Base-by-base conservation (phyloP, 2,329 filamentous ascomycete genomes). In the Botryotinia convoluta region DNA sequence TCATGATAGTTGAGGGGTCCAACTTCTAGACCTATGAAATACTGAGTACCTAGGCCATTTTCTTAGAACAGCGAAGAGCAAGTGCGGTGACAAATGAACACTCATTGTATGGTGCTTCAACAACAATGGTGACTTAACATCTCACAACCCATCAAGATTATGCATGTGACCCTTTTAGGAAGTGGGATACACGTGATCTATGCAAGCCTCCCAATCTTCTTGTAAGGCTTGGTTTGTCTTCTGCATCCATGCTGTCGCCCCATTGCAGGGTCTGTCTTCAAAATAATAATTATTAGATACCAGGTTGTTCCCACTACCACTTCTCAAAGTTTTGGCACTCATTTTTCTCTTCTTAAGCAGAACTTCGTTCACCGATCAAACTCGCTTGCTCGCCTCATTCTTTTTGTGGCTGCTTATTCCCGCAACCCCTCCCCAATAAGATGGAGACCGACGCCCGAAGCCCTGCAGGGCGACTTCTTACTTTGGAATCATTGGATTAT, bases 221-320 rank as follows among this genome's bases (percentile, higher is more conserved):
- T 42, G 37, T 62, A 29, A 14, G 35, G 3, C 60, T 42, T 62
- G 14, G 37, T 1, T 3, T 10, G 3, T 39, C 26, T 62, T 39
- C 10, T 42, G 35, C 26, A 7, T 16, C 3, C 7, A 62, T 29
- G 6, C 35, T 3, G 22, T 62, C 61, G 61, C 61, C 39, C 26
- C 16, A 44, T 22, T 6, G 1, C 8, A 44, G 26, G 1, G 4
- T 3, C 8, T 29, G 0, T n/a, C 8, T n/a, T 16, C 8, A 6
- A 18, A 5, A 12, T 20, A 2, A 29, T 0, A 16, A 61, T 39
- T 61, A 29, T 63, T 44, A 63, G 61, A 63, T 63, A 63, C 12
- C 12, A 20, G 14, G 22, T 44, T n/a, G 7, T 22, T 12, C 37
- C 37, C 61, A 29, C 39, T 44, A 4, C 4, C 26, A 22, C 32